Percentiles rank a stretch among this genome's conserved stretches.
Conservation (phyloP, 805 yeast species). For the Nakazawaea ambrosiae region DNA sequence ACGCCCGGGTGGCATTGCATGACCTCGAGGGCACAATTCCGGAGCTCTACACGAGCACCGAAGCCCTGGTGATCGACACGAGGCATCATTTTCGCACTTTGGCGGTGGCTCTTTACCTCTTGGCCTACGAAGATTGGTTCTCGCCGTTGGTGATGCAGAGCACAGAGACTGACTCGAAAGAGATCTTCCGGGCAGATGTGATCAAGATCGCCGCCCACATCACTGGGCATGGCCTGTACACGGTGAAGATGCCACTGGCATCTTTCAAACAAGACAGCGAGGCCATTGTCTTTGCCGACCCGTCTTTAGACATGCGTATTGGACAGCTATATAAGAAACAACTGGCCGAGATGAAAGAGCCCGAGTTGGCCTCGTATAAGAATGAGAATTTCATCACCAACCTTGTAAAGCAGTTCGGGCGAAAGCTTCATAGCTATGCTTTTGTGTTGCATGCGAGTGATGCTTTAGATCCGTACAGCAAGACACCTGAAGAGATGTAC, state of each 20-base stretch:
- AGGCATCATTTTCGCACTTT: slow-evolving; percentile 1
- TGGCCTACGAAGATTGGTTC: slow-evolving; percentile 4
- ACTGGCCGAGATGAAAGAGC: too few relatives aligned
- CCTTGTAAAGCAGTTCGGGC: too few relatives aligned
- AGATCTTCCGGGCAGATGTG: background rate
- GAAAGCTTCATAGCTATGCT: too few relatives aligned
- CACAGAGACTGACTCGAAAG: background rate
- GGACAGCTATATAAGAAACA: too few relatives aligned
- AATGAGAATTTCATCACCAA: too few relatives aligned
- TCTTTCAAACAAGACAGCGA: too few relatives aligned
- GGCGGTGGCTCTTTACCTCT: background rate
- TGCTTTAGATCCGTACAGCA: background rate
- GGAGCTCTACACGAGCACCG: slow-evolving; percentile 1
- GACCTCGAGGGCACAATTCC: slow-evolving; percentile 5
- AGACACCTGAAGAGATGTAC: background rate
- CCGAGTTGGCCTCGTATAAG: too few relatives aligned
- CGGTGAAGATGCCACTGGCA: too few relatives aligned
- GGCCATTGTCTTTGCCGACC: too few relatives aligned
- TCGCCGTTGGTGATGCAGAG: slow-evolving; percentile 3
- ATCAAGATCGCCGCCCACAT: background rate
- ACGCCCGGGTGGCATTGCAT: slow-evolving; percentile 1
- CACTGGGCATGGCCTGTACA: background rate
- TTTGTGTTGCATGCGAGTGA: too few relatives aligned
- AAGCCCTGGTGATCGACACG: slow-evolving; percentile 1
- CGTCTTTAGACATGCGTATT: too few relatives aligned